Evolutionary conservation across 2,329 filamentous ascomycete species (phyloP), one percentile per base, ranked within the genome.

Genomic region (Aspergillus persii): DNA sequence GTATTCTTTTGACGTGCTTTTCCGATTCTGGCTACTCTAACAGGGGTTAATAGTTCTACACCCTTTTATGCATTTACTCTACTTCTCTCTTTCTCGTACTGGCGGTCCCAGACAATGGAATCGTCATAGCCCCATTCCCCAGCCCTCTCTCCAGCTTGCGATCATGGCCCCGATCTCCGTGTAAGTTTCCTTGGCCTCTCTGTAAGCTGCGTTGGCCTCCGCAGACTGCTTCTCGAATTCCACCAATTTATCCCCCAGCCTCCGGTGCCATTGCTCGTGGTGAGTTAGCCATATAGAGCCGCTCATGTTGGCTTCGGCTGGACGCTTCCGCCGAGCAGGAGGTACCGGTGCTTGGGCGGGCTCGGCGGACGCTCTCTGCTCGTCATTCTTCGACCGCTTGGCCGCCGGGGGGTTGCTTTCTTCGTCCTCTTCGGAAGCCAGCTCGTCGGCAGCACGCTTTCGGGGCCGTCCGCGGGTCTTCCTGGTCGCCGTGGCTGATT

Each of bases 141-240:
- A 23, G 18, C 18, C 18, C 18, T 15, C 8, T 50, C 2, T 68
- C 60, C 26, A 72, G 52, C 27, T 23, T 23, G 18, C 18, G 18
- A 23, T 23, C 18, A 23, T 23, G 18, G 18, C 18, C 18, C 18
- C 18, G 18, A 23, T 23, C 18, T 23, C 18, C 18, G 18, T 23
- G 18, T 23, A 23, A 23, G 63, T 57, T 33, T 55, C 46, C 52
- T 66, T 64, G 9, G 65, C 61, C 18, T 58, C 55, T 7, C 66
- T 51, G 31, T 69, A 57, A n/a, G 66, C 61, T 18, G 64, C 52
- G 11, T 61, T 62, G 27, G 65, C 63, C 52, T 80, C 84, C 56
- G 82, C 83, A 18, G 81, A 87, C 31, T 80, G 88, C 26, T 77
- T 81, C 27, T 83, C 83, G 5, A 84, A 86, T 0, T 77, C 84